A percentile compares a stretch with the other conserved stretches of the same genome.
Conservation (phyloP, 164 flowering plant genomes). For the Kingdonia uniflora region DNA sequence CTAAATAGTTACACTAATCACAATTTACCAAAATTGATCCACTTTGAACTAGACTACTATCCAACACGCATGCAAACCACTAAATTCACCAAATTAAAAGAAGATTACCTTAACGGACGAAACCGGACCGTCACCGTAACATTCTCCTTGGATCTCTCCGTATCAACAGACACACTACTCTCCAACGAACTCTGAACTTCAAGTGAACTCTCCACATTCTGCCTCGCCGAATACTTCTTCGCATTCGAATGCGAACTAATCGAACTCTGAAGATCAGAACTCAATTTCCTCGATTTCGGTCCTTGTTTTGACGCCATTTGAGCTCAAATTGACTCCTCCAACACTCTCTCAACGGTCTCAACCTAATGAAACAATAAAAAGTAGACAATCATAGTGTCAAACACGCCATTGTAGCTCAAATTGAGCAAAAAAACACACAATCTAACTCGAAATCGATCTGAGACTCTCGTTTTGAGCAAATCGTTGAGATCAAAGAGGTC, state of each 20-base stretch:
- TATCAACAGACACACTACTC: conserved; percentile 16
- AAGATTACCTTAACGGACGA: conserved; percentile 80
- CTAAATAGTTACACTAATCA: too few species aligned
- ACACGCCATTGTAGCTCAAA: too few species aligned
- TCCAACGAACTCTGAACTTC: conserved; percentile 45
- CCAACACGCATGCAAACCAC: too few species aligned
- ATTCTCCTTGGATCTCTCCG: conserved; percentile 69
- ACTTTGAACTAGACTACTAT: too few species aligned
- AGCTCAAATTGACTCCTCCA: neutral
- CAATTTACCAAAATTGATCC: too few species aligned
- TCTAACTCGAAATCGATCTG: too few species aligned
- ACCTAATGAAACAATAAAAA: too few species aligned
- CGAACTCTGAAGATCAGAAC: conserved; percentile 22
- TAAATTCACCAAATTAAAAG: neutral
- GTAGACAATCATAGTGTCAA: too few species aligned
- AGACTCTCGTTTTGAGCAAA: too few species aligned
- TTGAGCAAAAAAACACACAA: too few species aligned
- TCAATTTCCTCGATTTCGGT: conserved; percentile 31
- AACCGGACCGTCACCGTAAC: conserved; percentile 92
- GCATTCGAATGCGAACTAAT: conserved; percentile 55
- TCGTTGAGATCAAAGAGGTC: too few species aligned
- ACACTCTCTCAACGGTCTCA: too few species aligned
- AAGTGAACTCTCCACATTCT: conserved; percentile 34
- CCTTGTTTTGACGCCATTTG: conserved; percentile 54
- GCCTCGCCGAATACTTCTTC: conserved; percentile 56